phyloP scores from a whole-genome alignment of 257 asterid species.

The Verbascum thapsus region DNA sequence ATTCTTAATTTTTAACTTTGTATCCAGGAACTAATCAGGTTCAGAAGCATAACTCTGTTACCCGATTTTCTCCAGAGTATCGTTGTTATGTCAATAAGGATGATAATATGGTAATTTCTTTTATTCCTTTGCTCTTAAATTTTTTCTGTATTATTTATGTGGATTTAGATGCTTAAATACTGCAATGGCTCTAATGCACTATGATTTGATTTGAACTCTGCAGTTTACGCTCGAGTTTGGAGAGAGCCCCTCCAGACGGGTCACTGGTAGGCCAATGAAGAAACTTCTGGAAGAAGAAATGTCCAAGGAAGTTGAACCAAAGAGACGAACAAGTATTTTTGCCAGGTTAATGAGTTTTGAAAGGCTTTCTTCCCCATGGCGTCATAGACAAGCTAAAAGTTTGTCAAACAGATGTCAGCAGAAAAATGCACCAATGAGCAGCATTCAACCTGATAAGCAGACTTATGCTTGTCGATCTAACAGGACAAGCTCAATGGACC shows the following conservation, averaged over 20 bases:
- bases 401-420: conserved; percentile 34
- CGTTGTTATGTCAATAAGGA: conserved; percentile 34
- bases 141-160: background rate
- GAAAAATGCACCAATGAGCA: conserved; percentile 31
- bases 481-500: conserved; percentile 41
- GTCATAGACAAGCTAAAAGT: conserved; percentile 42
- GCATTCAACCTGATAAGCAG: too few relatives aligned
- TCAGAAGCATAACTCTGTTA: conserved; percentile 33
- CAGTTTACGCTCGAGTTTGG: conserved; percentile 44
- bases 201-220: conserved; percentile 23
- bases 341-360: conserved; percentile 46
- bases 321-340: conserved; percentile 35
- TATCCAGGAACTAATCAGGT: conserved; percentile 47
- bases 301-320: conserved; percentile 32
- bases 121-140: background rate
- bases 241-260: conserved; percentile 43
- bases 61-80: conserved; percentile 33
- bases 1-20: conserved; percentile 19
- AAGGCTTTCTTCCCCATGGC: conserved; percentile 39
- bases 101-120: conserved; percentile 44
- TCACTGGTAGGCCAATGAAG: conserved; percentile 33
- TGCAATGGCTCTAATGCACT: conserved; percentile 13
- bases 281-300: conserved; percentile 41
- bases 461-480: conserved; percentile 30
- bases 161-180: background rate